A percentile compares a stretch with the other conserved stretches of the same genome.
Conservation (phyloP, 2,329 filamentous ascomycete genomes). For the Geosmithia flava region DNA sequence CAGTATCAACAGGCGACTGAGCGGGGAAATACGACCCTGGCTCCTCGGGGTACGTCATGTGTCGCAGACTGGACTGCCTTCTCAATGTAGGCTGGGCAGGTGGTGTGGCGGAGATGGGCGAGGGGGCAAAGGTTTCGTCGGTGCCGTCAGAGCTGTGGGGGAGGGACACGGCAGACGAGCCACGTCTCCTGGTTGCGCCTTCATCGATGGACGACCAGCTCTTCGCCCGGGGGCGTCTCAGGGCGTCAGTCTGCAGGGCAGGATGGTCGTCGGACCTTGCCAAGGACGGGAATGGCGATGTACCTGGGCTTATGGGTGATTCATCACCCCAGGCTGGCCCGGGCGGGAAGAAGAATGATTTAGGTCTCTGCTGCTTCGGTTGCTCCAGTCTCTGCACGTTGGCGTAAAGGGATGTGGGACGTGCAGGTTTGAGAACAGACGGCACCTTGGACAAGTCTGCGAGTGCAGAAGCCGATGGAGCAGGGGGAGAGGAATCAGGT, state of each 20-base stretch:
- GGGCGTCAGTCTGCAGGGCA: too few species aligned
- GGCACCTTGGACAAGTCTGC: constrained; percentile 4
- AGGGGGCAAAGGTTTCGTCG: constrained; percentile 8
- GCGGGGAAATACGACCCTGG: constrained; percentile 5
- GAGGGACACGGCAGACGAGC: constrained; percentile 8
- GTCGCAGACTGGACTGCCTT: background rate
- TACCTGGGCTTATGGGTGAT: too few species aligned
- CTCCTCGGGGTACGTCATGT: background rate
- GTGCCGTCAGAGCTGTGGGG: constrained; percentile 1
- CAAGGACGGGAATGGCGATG: too few species aligned
- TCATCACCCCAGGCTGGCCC: too few species aligned
- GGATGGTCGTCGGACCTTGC: too few species aligned
- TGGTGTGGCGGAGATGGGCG: constrained; percentile 6
- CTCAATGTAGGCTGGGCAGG: constrained; percentile 3
- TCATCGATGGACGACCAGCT: background rate
- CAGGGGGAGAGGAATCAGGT: background rate
- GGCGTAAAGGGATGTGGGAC: constrained; percentile 11
- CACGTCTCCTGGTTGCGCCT: constrained; percentile 5
- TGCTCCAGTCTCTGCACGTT: constrained; percentile 12
- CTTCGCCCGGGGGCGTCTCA: background rate
- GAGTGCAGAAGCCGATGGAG: background rate
- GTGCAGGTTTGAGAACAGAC: constrained; percentile 6
- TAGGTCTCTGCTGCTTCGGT: too few species aligned
- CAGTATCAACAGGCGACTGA: constrained; percentile 5
- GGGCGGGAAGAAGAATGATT: too few species aligned